Evolutionary conservation across 1,139 yeast genomes (phyloP), one percentile per base, ranked within the genome.

Genomic region (Candida sp.): DNA sequence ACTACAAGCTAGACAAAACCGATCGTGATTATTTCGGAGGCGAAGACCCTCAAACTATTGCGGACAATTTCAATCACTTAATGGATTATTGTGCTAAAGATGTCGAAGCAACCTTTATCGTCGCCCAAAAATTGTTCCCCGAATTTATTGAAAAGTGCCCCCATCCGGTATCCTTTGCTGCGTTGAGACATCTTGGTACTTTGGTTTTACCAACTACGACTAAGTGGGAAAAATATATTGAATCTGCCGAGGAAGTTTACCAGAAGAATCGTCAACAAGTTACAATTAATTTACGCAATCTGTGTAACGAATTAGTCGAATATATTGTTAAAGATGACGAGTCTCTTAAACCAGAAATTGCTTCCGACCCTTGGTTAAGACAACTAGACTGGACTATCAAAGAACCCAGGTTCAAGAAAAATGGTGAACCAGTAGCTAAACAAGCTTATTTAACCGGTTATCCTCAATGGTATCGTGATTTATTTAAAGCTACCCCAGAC

Each of bases 161-260:
- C 0, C 99, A 95, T 62, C 98, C 99, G 0, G 96, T 91, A 1
- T 88, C 96, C 22, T 87, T 93, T 68, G 93, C 95, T 1, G 97
- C 97, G 0, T 68, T 93, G 45, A 74, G 86, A 49, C 85, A 82
- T 48, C 70, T 95, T 58, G 84, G 91, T 4, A 74, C 84, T n/a
- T 78, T 87, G 43, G 78, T 91, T 41, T 68, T 95, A 39, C 97
- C 99, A 2, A 86, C 96, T 1, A 81, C 87, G 19, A 64, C 64
- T 12, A 68, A 75, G 30, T 95, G 99, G 99, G 73, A 82, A 21
- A 59, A 74, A 3, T 95, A 90, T 56, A 64, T 90, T 22, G 64
- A 73, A n/a, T 70, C 68, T 4, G 82, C 97, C 1, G 99, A 95
- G 60, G 46, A 57, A 1, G 65, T 79, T 40, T 93, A 85, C 58